Conservation (phyloP, 495 filamentous ascomycete species). For the Lichenothelia convexa region DNA sequence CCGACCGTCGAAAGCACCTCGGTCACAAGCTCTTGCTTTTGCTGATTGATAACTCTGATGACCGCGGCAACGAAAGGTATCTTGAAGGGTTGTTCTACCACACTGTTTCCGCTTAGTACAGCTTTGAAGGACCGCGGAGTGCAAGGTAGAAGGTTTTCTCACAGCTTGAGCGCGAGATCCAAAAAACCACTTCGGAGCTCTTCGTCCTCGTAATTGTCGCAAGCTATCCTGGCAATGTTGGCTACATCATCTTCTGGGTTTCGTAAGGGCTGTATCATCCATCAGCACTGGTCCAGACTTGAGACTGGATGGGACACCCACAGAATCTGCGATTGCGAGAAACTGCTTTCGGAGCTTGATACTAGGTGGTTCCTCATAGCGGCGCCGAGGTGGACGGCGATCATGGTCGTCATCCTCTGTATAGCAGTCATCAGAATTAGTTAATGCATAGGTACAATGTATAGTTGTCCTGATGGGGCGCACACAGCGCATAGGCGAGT, state of each 20-base stretch:
- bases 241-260: conserved; percentile 65
- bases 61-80: conserved; percentile 80
- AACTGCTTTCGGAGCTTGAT: conserved; percentile 65
- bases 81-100: conserved; percentile 85
- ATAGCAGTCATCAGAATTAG: too few species aligned
- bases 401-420: conserved; percentile 62
- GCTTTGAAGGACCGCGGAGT: not conserved
- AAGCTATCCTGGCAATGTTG: conserved; percentile 54
- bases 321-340: conserved; percentile 65
- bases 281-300: not conserved
- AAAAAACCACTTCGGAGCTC: conserved; percentile 50
- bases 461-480: too few species aligned
- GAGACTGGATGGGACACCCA: conserved; percentile 2
- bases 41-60: conserved; percentile 52
- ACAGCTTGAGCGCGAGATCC: conserved; percentile 58
- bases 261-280: conserved; percentile 39
- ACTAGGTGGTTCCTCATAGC: conserved; percentile 60
- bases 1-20: conserved; percentile 46
- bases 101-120: conserved; percentile 13
- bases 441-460: too few species aligned
- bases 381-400: conserved; percentile 52
- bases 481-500: conserved; percentile 1
- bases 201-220: conserved; percentile 67
- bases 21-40: conserved; percentile 50
- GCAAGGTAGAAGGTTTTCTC: conserved; percentile 14